These are phyloP conservation scores for Cyclostephanos tholiformis DNA, from an alignment of 108 stramenopile species.

Conservation along the genomic window DNA sequence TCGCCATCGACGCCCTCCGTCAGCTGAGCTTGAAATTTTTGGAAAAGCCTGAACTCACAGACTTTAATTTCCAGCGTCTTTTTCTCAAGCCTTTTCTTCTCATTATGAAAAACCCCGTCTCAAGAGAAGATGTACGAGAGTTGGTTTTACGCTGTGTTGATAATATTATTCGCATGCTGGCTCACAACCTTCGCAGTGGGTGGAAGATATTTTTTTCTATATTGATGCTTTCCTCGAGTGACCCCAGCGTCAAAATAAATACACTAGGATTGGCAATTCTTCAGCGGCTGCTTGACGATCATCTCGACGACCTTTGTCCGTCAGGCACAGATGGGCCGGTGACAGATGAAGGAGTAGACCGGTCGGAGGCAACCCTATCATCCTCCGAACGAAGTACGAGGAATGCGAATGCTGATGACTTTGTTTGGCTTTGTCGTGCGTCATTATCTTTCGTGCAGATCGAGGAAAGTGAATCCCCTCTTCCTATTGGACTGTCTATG, in stretches of 20 bases:
- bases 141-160: slow-evolving; percentile 83
- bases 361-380: slow-evolving; percentile 33
- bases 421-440: slow-evolving; percentile 77
- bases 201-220: slow-evolving; percentile 91
- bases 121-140: slow-evolving; percentile 76
- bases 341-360: slow-evolving; percentile 23
- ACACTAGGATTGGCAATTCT: slow-evolving; percentile 73
- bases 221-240: slow-evolving; percentile 62
- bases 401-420: slow-evolving; percentile 83
- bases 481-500: slow-evolving; percentile 82
- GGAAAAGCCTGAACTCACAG: slow-evolving; percentile 94
- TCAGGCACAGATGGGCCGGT: slow-evolving; percentile 35
- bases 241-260: slow-evolving; percentile 69
- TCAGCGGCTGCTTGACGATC: slow-evolving; percentile 83
- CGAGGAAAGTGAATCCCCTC: slow-evolving; percentile 51
- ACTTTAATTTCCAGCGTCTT: slow-evolving; percentile 97
- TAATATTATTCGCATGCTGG: slow-evolving; percentile 80
- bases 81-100: slow-evolving; percentile 92
- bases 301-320: slow-evolving; percentile 68
- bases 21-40: slow-evolving; percentile 99
- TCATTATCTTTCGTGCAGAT: slow-evolving; percentile 76
- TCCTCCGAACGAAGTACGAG: slow-evolving; percentile 55
- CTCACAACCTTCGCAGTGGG: slow-evolving; percentile 86
- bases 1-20: slow-evolving; percentile 96
- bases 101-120: slow-evolving; percentile 74